These are phyloP conservation scores for Passalora sequoiae DNA, from an alignment of 2,329 filamentous ascomycete genomes.

Conservation along the genomic window DNA sequence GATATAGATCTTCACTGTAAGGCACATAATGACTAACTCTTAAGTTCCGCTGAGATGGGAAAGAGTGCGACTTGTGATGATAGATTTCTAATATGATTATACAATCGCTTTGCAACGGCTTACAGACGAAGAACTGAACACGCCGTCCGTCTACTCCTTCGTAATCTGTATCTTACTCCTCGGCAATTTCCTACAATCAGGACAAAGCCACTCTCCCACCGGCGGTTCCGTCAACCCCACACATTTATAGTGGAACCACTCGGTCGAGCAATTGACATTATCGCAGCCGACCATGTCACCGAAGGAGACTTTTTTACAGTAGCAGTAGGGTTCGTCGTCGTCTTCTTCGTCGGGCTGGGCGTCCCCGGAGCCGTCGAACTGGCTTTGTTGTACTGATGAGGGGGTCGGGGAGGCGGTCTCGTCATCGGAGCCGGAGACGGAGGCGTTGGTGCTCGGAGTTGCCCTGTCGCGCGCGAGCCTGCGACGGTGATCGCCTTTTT, in stretches of 20 bases:
- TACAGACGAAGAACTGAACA: no score
- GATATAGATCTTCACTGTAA: no score
- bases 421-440: constrained; percentile 24
- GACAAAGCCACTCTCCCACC: constrained; percentile 48
- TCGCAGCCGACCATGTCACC: constrained; percentile 88
- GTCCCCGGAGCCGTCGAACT: constrained; percentile 27
- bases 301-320: constrained; percentile 76
- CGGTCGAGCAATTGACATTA: constrained; percentile 72
- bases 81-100: no score
- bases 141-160: constrained; percentile 10
- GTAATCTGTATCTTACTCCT: constrained; percentile 25
- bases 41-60: no score
- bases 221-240: constrained; percentile 48
- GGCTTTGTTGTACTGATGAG: constrained; percentile 25
- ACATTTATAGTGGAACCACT: constrained; percentile 81
- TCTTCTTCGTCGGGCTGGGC: constrained; percentile 37
- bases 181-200: constrained; percentile 33
- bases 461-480: constrained; percentile 32
- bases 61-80: no score
- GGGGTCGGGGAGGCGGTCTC: constrained; percentile 30
- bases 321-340: constrained; percentile 64
- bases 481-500: constrained; percentile 33
- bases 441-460: constrained; percentile 31
- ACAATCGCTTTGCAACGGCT: no score
- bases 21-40: no score